phyloP scores from a whole-genome alignment of 352 stramenopile genomes.

The Phytophthora ramorum region DNA sequence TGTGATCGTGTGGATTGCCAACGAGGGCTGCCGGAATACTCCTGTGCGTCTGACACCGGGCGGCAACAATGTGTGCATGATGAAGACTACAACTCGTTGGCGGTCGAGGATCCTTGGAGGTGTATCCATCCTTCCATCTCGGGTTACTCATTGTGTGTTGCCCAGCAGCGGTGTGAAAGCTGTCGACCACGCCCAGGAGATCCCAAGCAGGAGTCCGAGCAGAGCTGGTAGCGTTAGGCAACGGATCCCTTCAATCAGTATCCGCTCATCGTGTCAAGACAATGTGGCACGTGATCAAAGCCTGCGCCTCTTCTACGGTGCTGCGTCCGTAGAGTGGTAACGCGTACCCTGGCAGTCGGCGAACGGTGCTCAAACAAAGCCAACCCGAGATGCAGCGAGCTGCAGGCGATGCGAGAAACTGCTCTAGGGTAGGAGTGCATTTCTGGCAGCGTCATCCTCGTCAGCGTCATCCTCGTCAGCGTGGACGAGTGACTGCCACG shows the following conservation, averaged over 20 bases:
- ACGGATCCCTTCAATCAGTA: conserved; percentile 38
- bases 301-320: neutral
- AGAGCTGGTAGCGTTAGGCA: conserved; percentile 19
- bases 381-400: neutral
- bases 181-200: neutral
- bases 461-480: neutral
- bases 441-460: conserved; percentile 2
- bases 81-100: no score
- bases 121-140: no score
- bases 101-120: no score
- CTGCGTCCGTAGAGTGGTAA: conserved; percentile 25
- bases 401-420: conserved; percentile 19
- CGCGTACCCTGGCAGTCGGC: conserved; percentile 26
- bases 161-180: neutral
- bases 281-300: neutral
- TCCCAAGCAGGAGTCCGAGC: neutral
- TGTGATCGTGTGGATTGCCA: no score
- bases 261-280: conserved; percentile 5
- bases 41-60: no score
- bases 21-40: no score
- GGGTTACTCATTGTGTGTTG: no score
- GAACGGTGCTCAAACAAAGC: conserved; percentile 11
- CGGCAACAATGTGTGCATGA: no score
- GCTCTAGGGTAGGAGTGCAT: conserved; percentile 15
- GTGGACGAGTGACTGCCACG: neutral